These are phyloP conservation scores for Basidiobolus meristosporus DNA, from an alignment of 371 early-diverging fungal genomes.

Conservation along the genomic window DNA sequence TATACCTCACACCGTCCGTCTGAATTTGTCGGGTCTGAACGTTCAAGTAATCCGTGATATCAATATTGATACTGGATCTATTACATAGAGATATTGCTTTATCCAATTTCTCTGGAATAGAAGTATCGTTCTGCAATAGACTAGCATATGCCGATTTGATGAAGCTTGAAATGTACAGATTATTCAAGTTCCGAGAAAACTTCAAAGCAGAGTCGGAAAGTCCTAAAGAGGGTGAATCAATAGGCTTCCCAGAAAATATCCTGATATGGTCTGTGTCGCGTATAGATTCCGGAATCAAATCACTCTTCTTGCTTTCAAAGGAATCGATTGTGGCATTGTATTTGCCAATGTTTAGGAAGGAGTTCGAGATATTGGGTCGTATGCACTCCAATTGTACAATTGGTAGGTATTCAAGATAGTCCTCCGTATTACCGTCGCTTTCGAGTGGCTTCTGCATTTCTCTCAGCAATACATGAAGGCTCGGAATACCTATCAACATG, in stretches of 20 bases:
- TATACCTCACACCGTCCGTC: constrained; percentile 15
- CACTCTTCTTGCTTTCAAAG: background rate
- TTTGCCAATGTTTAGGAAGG: background rate
- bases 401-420: constrained; percentile 8
- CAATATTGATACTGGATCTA: constrained; percentile 41
- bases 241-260: constrained; percentile 1
- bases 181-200: constrained; percentile 8
- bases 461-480: constrained; percentile 18
- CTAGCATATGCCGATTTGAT: constrained; percentile 39
- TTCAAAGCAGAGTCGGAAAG: constrained; percentile 10
- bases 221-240: background rate
- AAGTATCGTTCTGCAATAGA: constrained; percentile 31
- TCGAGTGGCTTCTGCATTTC: constrained; percentile 10
- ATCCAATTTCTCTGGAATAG: constrained; percentile 32
- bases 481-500: constrained; percentile 33
- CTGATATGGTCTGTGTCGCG: background rate
- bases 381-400: constrained; percentile 31
- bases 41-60: constrained; percentile 52
- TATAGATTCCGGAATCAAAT: background rate
- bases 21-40: constrained; percentile 29
- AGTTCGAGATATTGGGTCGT: constrained; percentile 17
- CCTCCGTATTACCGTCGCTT: constrained; percentile 1
- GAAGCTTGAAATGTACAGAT: constrained; percentile 31
- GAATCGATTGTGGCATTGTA: background rate
- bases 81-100: constrained; percentile 40